Base-by-base conservation (phyloP, 345 rosid species). In the Hirschfeldia incana region DNA sequence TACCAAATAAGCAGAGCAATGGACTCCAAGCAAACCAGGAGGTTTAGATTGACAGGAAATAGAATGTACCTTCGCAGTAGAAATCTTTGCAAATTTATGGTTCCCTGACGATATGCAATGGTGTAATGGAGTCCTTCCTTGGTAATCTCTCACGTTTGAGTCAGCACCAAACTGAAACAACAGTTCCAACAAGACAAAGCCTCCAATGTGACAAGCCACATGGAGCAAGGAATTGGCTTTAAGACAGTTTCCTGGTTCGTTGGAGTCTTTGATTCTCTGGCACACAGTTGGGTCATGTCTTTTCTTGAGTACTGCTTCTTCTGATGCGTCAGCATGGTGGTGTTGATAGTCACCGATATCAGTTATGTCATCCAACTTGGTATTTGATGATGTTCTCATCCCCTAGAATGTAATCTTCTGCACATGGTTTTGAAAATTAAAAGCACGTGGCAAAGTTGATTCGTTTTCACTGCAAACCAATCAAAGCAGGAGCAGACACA, bases 101-200 rank as follows among this genome's bases (percentile, higher is more conserved):
- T 89, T 83, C 67, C 91, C 81, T 55, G 80, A 65, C 36, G 89
- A 72, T 72, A 94, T 80, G 82, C 97, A 94, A 75, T 80, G 89
- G 83, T 92, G 98, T 84, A 94, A 82, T 61, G 98, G 94, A 79
- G 97, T 89, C 75, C 93, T 84, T 78, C 94, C 91, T 27, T 89
- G 94, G 78, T 82, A 90, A 78, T 94, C 98, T 2, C 80, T 84
- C 77, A 77, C 65, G 80, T 92, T 90, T 74, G 86, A 70, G 69
- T 87, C 80, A n/a, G 96, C 97, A 82, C 97, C 93, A 73, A 87
- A 92, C 83, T 90, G 98, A 74, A 92, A 76, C 88, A 94, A 65
- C 85, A 94, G 86, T 83, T 94, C 98, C 68, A 89, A 78, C 92
- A 90, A 85, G 82, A 86, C 94, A 8, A 65, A 60, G 76, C 85